Evolutionary conservation across 306 rosid species (phyloP).

Genomic region (Potentilla sterilis): DNA sequence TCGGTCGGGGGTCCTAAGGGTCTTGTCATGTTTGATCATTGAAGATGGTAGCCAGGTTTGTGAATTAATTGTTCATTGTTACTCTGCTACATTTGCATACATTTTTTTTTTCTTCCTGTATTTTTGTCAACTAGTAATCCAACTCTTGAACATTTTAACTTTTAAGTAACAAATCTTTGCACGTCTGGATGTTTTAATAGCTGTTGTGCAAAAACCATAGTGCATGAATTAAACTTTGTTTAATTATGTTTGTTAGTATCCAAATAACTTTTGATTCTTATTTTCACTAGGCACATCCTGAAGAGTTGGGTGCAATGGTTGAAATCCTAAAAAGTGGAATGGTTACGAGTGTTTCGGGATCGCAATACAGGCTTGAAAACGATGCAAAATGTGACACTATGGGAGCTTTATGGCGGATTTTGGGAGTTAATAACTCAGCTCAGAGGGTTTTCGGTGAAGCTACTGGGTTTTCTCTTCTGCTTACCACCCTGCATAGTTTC

Average conservation of each 20-base stretch:
- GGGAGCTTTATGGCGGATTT: constrained; percentile 88
- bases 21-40: constrained; percentile 80
- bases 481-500: constrained; percentile 91
- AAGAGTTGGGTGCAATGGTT: constrained; percentile 81
- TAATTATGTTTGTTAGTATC: constrained; percentile 18
- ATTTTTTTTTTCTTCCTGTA: neutral
- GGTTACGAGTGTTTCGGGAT: constrained; percentile 78
- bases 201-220: constrained; percentile 9
- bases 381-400: constrained; percentile 93
- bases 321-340: constrained; percentile 97
- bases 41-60: constrained; percentile 89
- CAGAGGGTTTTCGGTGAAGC: constrained; percentile 93
- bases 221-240: constrained; percentile 8
- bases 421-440: constrained; percentile 77
- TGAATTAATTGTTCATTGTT: constrained; percentile 11
- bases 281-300: constrained; percentile 79
- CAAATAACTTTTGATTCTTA: constrained; percentile 25
- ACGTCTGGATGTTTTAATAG: neutral
- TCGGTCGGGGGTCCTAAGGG: constrained; percentile 87
- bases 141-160: neutral
- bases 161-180: neutral
- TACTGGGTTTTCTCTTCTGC: constrained; percentile 97
- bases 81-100: neutral
- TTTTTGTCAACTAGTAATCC: neutral
- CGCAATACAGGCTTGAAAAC: constrained; percentile 72